Evolutionary conservation across 108 stramenopile species (phyloP).

Genomic region (Pseudonitzschia multistriata): DNA sequence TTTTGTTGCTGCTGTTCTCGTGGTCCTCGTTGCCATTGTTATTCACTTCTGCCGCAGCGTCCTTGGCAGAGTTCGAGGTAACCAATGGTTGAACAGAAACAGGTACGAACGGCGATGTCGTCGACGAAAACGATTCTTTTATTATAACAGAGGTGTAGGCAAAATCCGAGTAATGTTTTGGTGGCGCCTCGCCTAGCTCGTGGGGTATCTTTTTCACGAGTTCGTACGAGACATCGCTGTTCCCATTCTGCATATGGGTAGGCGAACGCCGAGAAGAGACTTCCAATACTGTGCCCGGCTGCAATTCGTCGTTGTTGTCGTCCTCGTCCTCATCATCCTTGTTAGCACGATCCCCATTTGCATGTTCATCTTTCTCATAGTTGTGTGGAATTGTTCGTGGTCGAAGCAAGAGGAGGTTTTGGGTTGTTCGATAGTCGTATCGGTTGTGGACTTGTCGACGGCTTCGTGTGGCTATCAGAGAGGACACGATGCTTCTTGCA

Average conservation of each 20-base stretch:
- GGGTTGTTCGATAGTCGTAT: too few relatives aligned
- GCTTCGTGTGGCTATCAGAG: too few relatives aligned
- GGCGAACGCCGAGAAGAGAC: not conserved
- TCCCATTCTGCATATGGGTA: not conserved
- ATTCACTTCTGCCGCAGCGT: not conserved
- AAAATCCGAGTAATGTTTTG: constrained; percentile 44
- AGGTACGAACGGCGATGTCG: not conserved
- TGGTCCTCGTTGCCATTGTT: constrained; percentile 5
- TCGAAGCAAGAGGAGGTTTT: too few relatives aligned
- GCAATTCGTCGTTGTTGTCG: not conserved
- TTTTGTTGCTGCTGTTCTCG: too few relatives aligned
- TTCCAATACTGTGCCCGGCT: constrained; percentile 5
- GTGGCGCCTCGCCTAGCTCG: constrained; percentile 36
- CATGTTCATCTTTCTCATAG: not conserved
- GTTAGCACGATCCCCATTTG: too few relatives aligned
- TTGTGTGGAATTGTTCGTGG: not conserved
- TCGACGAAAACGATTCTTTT: not conserved
- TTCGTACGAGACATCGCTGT: constrained; percentile 27
- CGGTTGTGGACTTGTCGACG: too few relatives aligned
- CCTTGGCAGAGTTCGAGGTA: too few relatives aligned
- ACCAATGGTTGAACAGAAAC: not conserved
- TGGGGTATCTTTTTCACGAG: constrained; percentile 37
- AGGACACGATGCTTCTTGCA: not conserved
- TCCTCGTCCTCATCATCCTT: not conserved
- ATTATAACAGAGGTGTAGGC: constrained; percentile 41